Conservation (phyloP, 2,329 filamentous ascomycete species). For the Parastagonospora avenae region DNA sequence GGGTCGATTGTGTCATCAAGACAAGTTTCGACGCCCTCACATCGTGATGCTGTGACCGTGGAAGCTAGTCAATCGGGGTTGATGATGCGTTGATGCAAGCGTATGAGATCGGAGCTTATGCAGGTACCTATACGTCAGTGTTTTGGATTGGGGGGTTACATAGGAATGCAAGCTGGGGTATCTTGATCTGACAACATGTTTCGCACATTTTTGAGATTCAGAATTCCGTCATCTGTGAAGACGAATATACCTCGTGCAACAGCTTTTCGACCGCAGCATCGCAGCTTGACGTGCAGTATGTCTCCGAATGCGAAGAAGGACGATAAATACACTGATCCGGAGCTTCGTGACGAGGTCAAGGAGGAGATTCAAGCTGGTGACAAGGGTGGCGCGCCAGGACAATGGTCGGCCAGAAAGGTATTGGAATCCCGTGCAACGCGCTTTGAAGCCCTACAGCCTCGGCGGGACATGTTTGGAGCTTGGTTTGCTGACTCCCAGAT, state of each 20-base stretch:
- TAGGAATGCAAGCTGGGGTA: constrained; percentile 8
- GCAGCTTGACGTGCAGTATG: constrained; percentile 37
- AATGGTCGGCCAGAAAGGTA: constrained; percentile 57
- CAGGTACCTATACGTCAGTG: constrained; percentile 16
- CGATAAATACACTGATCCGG: constrained; percentile 55
- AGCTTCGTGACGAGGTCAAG: constrained; percentile 54
- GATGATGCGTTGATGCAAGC: constrained; percentile 21
- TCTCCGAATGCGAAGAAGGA: constrained; percentile 38
- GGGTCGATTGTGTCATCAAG: no score
- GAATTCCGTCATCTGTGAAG: not conserved
- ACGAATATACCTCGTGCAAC: not conserved
- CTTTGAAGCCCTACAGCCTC: not conserved
- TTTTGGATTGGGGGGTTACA: constrained; percentile 6
- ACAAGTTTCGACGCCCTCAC: no score
- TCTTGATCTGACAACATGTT: constrained; percentile 9
- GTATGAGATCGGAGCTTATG: constrained; percentile 10
- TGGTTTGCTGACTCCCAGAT: not conserved
- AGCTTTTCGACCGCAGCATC: not conserved
- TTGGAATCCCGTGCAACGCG: not conserved
- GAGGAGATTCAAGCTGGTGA: constrained; percentile 53
- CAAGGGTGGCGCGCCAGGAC: constrained; percentile 55
- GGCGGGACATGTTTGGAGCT: no score
- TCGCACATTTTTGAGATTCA: not conserved
- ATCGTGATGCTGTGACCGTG: not conserved
- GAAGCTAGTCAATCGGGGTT: not conserved